Conservation (phyloP, 148 eudicot species). For the Polygonum maritimum region DNA sequence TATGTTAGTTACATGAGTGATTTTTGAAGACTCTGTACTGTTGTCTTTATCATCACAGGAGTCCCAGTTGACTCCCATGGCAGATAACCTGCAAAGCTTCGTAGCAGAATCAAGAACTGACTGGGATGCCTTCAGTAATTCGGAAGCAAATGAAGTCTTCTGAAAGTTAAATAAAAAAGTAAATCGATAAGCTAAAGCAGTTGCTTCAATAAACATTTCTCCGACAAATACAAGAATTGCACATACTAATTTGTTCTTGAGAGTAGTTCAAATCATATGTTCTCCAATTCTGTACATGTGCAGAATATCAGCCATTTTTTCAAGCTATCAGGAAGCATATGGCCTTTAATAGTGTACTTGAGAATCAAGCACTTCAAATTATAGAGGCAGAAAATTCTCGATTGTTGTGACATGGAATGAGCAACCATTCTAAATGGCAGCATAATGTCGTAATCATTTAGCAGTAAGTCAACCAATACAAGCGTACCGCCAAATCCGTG, state of each 20-base stretch:
- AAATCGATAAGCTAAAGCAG: slow-evolving; percentile 14
- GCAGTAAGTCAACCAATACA: neutral
- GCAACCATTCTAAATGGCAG: neutral
- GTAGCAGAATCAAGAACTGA: slow-evolving; percentile 54
- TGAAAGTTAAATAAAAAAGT: slow-evolving; percentile 20
- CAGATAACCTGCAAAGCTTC: slow-evolving; percentile 56
- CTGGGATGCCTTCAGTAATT: slow-evolving; percentile 51
- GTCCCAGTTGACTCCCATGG: slow-evolving; percentile 49
- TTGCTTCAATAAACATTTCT: neutral
- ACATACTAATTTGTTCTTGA: neutral
- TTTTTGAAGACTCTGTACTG: slow-evolving; percentile 21
- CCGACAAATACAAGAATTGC: neutral
- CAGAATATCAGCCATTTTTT: neutral
- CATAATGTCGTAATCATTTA: neutral
- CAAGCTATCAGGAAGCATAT: neutral
- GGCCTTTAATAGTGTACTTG: neutral
- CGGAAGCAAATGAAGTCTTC: slow-evolving; percentile 52
- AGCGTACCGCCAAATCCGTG: neutral
- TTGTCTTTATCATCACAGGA: slow-evolving; percentile 20
- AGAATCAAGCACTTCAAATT: neutral
- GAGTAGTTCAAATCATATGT: neutral
- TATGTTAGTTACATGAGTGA: slow-evolving; percentile 24
- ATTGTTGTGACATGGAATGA: neutral
- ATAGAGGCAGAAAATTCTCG: neutral
- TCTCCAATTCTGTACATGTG: neutral